Base-by-base conservation (phyloP, 148 eudicot genomes). In the Cornus kousa region DNA sequence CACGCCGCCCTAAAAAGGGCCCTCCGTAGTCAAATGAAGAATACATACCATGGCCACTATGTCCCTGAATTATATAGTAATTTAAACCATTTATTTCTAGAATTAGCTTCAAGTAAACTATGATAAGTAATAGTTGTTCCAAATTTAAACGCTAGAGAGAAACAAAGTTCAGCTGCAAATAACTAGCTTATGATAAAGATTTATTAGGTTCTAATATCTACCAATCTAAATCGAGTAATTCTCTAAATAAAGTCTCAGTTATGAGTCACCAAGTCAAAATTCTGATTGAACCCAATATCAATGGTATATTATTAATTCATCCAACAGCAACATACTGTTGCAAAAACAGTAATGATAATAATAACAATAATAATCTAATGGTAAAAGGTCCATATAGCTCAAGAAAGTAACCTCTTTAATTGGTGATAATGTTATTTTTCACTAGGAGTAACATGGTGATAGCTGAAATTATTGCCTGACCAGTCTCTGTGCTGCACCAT, bases 401-500 rank as follows among this genome's bases (percentile, higher is more conserved):
- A 75, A 59, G 19, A 70, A 57, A 37, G 37, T 68, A 53, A 74
- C 82, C 82, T 73, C 69, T 62, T 60, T 67, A 7, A 43, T 64
- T 20, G 24, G 6, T 3, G 35, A n/a, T 1, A 53, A 13, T 57
- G 68, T 86, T 65, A 80, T 69, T 78, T 79, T 37, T 85, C 86
- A 33, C 70, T 75, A 71, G 83, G 77, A 20, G 79, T 32, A 72
- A 68, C 81, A 80, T 80, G 84, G 64, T 78, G 84, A 76, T 73
- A 73, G 16, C 85, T 83, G 13, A 43, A 68, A 32, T 75, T 81
- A 78, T 80, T 76, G 39, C 87, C 88, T 16, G 87, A 80, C 86
- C 87, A 87, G 60, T 85, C 89, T 64, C 86, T 83, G 77, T 85
- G 89, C 82, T 85, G 92, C 87, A 83, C 65, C 88, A 87, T 82